A percentile compares a stretch with the other conserved stretches of the same genome.
Conservation (phyloP, 2,329 filamentous ascomycete species). For the Teratosphaeria nubilosa region DNA sequence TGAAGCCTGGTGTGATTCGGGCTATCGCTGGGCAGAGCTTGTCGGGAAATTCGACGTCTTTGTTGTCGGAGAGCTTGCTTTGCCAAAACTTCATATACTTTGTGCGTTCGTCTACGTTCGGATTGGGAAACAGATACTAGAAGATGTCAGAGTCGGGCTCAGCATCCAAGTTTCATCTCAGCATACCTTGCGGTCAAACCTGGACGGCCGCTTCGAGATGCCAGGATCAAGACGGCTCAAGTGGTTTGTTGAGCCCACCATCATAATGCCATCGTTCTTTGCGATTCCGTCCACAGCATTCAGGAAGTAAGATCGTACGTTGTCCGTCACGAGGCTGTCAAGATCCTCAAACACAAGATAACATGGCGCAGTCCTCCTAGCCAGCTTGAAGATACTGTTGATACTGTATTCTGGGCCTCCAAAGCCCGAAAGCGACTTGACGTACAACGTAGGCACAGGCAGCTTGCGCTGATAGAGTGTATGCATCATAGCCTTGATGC, state of each 20-base stretch:
- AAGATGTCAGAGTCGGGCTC: background rate
- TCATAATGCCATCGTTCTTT: conserved; percentile 60
- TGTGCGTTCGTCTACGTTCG: conserved; percentile 43
- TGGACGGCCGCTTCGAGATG: conserved; percentile 50
- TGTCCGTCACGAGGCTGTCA: conserved; percentile 53
- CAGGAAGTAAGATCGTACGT: conserved; percentile 57
- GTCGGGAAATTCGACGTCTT: conserved; percentile 51
- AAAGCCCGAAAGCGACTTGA: conserved; percentile 41
- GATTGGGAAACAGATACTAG: conserved; percentile 51
- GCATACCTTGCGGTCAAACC: conserved; percentile 51
- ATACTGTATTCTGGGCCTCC: conserved; percentile 49
- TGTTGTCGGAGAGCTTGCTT: conserved; percentile 42
- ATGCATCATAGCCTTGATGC: conserved; percentile 61
- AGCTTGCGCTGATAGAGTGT: conserved; percentile 45
- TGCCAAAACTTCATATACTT: conserved; percentile 57
- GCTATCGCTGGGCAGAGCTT: conserved; percentile 50
- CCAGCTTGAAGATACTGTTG: conserved; percentile 46
- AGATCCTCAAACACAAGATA: conserved; percentile 64
- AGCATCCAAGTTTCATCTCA: background rate
- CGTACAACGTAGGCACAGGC: conserved; percentile 52
- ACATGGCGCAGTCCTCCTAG: conserved; percentile 54
- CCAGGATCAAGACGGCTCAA: conserved; percentile 58
- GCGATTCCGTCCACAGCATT: conserved; percentile 64
- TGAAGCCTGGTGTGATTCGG: conserved; percentile 53
- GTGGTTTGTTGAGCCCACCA: conserved; percentile 35